Evolutionary conservation across 192 early-diverging fungal genomes (phyloP).

Genomic region (Coemansia sp.): DNA sequence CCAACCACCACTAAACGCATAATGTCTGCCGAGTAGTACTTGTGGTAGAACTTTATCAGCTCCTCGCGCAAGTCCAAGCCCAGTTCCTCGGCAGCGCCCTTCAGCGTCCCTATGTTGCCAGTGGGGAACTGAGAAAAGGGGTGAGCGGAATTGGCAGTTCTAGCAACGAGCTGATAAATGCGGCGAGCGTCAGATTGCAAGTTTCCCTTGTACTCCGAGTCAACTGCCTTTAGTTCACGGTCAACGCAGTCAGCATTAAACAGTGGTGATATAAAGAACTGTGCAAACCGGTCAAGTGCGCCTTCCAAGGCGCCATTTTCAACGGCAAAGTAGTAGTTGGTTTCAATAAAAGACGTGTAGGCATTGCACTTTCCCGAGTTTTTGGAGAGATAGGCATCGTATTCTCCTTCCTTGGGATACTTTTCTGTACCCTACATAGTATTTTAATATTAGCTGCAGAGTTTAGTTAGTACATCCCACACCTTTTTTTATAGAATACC

Average conservation of each 20-base stretch:
- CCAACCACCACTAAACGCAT: constrained; percentile 91
- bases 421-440: constrained; percentile 61
- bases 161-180: not conserved
- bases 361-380: constrained; percentile 45
- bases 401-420: constrained; percentile 72
- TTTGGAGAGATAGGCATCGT: constrained; percentile 35
- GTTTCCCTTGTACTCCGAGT: constrained; percentile 91
- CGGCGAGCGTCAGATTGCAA: constrained; percentile 63
- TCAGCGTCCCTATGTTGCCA: constrained; percentile 84
- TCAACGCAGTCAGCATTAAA: constrained; percentile 81
- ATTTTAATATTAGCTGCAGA: not conserved
- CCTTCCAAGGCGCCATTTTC: constrained; percentile 57
- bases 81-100: constrained; percentile 39
- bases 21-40: constrained; percentile 89
- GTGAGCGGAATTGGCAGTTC: constrained; percentile 62
- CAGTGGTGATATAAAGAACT: constrained; percentile 89
- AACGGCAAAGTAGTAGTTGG: constrained; percentile 29
- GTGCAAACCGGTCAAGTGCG: constrained; percentile 74
- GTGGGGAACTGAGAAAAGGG: constrained; percentile 83
- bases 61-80: constrained; percentile 78
- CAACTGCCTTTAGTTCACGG: constrained; percentile 87
- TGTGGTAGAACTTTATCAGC: constrained; percentile 78
- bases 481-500: not conserved
- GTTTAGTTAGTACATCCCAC: not conserved
- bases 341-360: constrained; percentile 16